Percentiles rank a stretch among this genome's conserved stretches.
These are phyloP conservation scores for Durio zibethinus DNA, from an alignment of 345 rosid genomes.

Conservation along the genomic window DNA sequence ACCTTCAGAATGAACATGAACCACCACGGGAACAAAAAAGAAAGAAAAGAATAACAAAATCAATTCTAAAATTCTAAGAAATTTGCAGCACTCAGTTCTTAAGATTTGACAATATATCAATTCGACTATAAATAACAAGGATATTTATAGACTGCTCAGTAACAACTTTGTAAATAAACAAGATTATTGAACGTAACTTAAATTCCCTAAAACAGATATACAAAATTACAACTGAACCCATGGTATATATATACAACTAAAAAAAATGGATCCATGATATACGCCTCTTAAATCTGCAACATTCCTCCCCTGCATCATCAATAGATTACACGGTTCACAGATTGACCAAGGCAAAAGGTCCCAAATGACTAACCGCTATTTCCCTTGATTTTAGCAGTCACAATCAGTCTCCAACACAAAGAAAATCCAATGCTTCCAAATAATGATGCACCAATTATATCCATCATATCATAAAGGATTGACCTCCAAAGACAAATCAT, in stretches of 20 bases:
- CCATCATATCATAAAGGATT: not conserved
- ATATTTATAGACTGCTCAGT: not conserved
- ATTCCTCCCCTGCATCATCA: not conserved
- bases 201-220: not conserved
- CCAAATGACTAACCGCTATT: not conserved
- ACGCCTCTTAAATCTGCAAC: not conserved
- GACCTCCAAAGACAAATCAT: not conserved
- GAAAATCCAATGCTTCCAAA: not conserved
- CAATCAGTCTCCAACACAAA: not conserved
- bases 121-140: not conserved
- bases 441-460: too few species aligned
- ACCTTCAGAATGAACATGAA: not conserved
- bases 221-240: not conserved
- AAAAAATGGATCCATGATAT: not conserved
- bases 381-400: not conserved
- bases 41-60: not conserved
- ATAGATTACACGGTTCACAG: not conserved
- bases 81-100: not conserved
- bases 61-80: not conserved
- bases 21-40: not conserved
- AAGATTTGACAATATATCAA: not conserved
- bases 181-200: not conserved
- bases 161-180: not conserved
- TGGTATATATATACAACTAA: not conserved
- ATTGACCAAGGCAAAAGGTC: not conserved